phyloP scores from a whole-genome alignment of 1,139 yeast genomes.

The Geotrichum citri-aurantii region DNA sequence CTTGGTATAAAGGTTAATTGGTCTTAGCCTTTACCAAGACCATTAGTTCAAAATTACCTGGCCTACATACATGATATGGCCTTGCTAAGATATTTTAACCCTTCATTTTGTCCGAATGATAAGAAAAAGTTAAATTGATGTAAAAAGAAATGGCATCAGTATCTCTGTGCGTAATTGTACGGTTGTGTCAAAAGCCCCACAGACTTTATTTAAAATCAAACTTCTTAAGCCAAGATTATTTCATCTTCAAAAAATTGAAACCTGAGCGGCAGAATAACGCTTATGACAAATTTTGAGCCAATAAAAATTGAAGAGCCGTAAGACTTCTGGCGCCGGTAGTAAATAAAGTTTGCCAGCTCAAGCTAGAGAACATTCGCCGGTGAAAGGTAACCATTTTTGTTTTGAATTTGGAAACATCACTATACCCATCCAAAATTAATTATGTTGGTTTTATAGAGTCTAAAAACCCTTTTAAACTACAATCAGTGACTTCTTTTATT shows the following conservation, averaged over 20 bases:
- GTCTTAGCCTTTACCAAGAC: not conserved
- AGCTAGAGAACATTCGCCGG: not conserved
- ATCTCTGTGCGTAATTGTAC: not conserved
- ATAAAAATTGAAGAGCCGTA: not conserved
- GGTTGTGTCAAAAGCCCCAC: not conserved
- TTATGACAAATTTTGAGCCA: not conserved
- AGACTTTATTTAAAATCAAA: not conserved
- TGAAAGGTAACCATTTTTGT: not conserved
- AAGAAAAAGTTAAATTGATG: not conserved
- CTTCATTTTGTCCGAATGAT: not conserved
- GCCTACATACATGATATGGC: not conserved
- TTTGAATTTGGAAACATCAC: not conserved
- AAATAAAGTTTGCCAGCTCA: not conserved
- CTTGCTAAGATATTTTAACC: not conserved
- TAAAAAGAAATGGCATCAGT: not conserved
- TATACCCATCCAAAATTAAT: not conserved
- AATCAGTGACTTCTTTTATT: no score
- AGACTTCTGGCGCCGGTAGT: not conserved
- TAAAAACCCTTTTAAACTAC: no score
- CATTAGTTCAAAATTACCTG: not conserved
- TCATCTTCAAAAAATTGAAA: not conserved
- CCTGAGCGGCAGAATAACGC: not conserved
- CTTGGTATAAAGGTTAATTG: not conserved
- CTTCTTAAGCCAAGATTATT: not conserved
- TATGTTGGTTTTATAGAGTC: not conserved